Conservation (phyloP, 2,329 filamentous ascomycete species). For the Ophiostoma novo-ulmi region DNA sequence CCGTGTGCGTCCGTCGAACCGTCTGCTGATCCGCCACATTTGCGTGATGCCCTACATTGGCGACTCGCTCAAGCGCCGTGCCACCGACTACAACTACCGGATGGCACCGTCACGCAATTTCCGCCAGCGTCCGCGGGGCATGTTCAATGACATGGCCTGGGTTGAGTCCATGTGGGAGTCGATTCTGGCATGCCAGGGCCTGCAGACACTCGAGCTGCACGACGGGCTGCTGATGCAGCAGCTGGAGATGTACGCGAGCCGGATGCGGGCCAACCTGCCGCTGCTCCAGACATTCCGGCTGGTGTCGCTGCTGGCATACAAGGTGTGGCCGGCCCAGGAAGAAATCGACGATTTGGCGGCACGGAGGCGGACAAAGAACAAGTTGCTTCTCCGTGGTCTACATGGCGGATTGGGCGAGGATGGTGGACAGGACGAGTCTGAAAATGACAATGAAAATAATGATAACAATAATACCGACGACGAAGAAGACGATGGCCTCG, state of each 20-base stretch:
- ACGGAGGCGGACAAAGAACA: neutral
- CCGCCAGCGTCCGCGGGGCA: too few relatives aligned
- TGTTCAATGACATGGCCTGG: neutral
- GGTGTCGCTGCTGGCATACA: constrained; percentile 4
- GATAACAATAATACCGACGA: neutral
- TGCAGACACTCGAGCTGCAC: constrained; percentile 12
- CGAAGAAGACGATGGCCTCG: neutral
- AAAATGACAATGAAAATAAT: neutral
- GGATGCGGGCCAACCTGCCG: neutral
- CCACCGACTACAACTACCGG: neutral
- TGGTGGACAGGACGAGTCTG: neutral
- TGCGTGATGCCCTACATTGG: constrained; percentile 18
- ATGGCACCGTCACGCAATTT: neutral
- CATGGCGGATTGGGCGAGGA: too few relatives aligned
- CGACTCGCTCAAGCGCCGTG: neutral
- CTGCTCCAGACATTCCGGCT: neutral
- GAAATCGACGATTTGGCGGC: neutral
- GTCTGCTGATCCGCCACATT: constrained; percentile 25
- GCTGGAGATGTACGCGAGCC: neutral
- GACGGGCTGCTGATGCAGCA: neutral
- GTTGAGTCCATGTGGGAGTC: constrained; percentile 1
- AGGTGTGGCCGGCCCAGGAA: neutral
- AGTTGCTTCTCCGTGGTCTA: neutral
- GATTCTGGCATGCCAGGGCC: neutral
- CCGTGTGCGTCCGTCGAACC: constrained; percentile 22